Base-by-base conservation (phyloP, 352 stramenopile genomes). In the Pythium utonaiense region DNA sequence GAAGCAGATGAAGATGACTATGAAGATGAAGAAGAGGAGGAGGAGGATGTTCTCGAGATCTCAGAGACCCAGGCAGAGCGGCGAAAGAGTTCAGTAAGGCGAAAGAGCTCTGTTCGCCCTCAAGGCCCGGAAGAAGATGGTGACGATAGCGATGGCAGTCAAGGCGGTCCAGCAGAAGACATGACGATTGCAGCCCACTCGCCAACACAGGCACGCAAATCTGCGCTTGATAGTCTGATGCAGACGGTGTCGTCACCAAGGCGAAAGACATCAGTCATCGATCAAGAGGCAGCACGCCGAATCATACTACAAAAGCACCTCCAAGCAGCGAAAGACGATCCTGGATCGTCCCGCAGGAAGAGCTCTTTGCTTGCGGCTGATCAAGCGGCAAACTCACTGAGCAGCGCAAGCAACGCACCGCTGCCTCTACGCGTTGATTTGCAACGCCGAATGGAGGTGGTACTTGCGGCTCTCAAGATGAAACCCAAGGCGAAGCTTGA, bases 371-470 rank as follows among this genome's bases (percentile, higher is more conserved):
- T 47, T 21, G 40, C 17, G n/a, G n/a, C 40, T 1, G 31, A 57
- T 14, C 49, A 27, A 61, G 27, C 55, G 31, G 49, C 68, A 30
- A 82, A 52, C 27, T 14, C 22, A 3, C 3, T 7, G 19, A 48
- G 22, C 19, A 21, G 30, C 33, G 44, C 67, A 22, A 82, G 69
- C 41, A 66, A 76, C 8, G 74, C 69, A 8, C 76, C 76, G 17
- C 34, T 89, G 16, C 79, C 77, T 10, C 45, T 88, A 13, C 79
- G 80, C 34, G 57, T 74, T 13, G 78, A 91, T 55, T 60, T 89
- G 13, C 81, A 91, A 42, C 66, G 64, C 25, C 74, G 81, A 0
- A 86, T 91, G 75, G 80, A 88, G 53, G 59, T 52, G 0, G 77
- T 86, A 16, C 53, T 91, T 10, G 72, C 64, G 7, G 62, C 59